These are phyloP conservation scores for Daldinia decipiens DNA, from an alignment of 495 filamentous ascomycete species.

Conservation along the genomic window DNA sequence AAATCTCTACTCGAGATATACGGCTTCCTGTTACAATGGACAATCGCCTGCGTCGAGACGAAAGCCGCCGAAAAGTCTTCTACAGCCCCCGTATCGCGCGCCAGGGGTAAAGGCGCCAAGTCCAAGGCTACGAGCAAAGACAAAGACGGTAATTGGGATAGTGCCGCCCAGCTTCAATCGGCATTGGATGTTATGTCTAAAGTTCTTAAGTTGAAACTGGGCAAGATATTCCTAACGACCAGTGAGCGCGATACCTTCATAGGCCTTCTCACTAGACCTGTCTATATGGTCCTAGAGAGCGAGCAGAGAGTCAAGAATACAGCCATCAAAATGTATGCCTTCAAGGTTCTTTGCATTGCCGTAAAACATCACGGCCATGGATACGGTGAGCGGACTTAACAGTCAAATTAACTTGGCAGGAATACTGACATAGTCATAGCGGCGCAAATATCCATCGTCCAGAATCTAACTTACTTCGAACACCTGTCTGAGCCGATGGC, in stretches of 20 bases:
- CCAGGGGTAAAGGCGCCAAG: conserved; percentile 79
- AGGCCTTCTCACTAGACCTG: conserved; percentile 88
- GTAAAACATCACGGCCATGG: conserved; percentile 98
- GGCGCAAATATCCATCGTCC: conserved; percentile 96
- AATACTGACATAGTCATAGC: conserved; percentile 63
- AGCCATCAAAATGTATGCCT: conserved; percentile 91
- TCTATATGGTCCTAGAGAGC: conserved; percentile 93
- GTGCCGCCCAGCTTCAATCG: conserved; percentile 82
- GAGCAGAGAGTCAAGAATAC: conserved; percentile 93
- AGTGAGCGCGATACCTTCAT: conserved; percentile 98
- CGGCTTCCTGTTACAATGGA: conserved; percentile 95
- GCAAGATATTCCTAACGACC: conserved; percentile 92
- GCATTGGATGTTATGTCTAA: conserved; percentile 96
- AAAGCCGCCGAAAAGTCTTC: conserved; percentile 91
- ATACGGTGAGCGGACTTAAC: conserved; percentile 71
- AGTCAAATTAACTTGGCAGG: neutral
- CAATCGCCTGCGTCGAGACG: conserved; percentile 88
- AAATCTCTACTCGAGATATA: conserved; percentile 94
- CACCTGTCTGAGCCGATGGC: conserved; percentile 99
- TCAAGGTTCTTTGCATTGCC: conserved; percentile 95
- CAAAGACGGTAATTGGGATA: conserved; percentile 88
- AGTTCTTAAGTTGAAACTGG: conserved; percentile 89
- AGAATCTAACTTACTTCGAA: conserved; percentile 97
- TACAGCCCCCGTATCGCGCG: conserved; percentile 72
- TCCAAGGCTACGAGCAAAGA: conserved; percentile 63